Percentiles rank a stretch among this genome's conserved stretches.
phyloP scores from a whole-genome alignment of 2,329 filamentous ascomycete species.

The Phoma herbarum region DNA sequence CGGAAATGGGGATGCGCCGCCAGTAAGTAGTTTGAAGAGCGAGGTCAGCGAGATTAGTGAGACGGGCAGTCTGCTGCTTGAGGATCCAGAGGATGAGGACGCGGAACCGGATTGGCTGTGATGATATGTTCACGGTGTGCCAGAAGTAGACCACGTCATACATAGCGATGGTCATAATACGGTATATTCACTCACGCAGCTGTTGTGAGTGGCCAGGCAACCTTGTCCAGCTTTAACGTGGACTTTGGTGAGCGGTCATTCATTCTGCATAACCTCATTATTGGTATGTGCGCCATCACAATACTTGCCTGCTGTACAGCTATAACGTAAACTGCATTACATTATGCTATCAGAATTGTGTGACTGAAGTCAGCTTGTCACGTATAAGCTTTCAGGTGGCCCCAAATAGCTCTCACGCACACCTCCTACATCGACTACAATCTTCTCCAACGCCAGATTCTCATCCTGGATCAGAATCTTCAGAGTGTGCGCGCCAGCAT shows the following conservation, averaged over 20 bases:
- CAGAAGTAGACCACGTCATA: no score
- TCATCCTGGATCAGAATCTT: not conserved
- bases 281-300: no score
- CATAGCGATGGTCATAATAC: no score
- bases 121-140: conserved; percentile 20
- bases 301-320: no score
- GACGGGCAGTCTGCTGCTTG: conserved; percentile 62
- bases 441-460: not conserved
- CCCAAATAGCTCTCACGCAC: not conserved
- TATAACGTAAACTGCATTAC: no score
- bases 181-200: no score
- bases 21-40: not conserved
- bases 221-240: no score
- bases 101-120: conserved; percentile 70
- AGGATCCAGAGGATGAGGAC: conserved; percentile 72
- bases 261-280: no score
- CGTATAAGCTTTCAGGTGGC: not conserved
- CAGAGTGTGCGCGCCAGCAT: not conserved
- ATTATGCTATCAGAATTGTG: no score
- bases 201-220: no score
- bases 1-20: not conserved
- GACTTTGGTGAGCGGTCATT: no score
- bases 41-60: conserved; percentile 45
- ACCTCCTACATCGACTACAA: not conserved
- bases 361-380: no score